A percentile compares a stretch with the other conserved stretches of the same genome.
phyloP scores from a whole-genome alignment of 1,284 basidiomycete genomes.

The Termitomyces sp. region DNA sequence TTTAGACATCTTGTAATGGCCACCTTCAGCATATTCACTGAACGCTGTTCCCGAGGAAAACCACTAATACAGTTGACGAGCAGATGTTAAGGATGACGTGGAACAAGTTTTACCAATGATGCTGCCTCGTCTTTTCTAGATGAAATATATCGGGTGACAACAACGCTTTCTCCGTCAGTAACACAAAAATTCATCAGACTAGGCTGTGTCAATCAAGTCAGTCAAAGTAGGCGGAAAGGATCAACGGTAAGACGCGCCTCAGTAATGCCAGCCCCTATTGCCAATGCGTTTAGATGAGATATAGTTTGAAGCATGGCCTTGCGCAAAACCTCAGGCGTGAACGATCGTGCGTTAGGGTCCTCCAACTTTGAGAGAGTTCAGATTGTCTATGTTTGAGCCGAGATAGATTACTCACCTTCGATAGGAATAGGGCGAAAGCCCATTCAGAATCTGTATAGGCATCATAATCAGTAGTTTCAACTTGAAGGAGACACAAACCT shows the following conservation, averaged over 20 bases:
- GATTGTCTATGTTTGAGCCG: conserved; percentile 7
- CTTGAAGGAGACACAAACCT: conserved; percentile 38
- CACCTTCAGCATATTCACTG: conserved; percentile 84
- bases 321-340: conserved; percentile 59
- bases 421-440: conserved; percentile 89
- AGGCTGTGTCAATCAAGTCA: conserved; percentile 44
- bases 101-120: conserved; percentile 55
- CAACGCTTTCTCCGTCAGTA: conserved; percentile 89
- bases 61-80: conserved; percentile 49
- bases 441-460: conserved; percentile 80
- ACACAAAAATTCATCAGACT: conserved; percentile 96
- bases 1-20: conserved; percentile 94
- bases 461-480: not conserved
- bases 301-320: conserved; percentile 88
- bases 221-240: not conserved
- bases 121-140: conserved; percentile 90
- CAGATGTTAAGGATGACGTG: not conserved
- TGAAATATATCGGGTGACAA: conserved; percentile 93
- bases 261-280: conserved; percentile 67
- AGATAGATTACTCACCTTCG: conserved; percentile 51
- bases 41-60: conserved; percentile 94
- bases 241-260: conserved; percentile 37
- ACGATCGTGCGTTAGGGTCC: conserved; percentile 68
- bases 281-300: conserved; percentile 68
- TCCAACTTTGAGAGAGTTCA: conserved; percentile 51